Percentiles rank a stretch among this genome's conserved stretches.
phyloP scores from a whole-genome alignment of 1,284 basidiomycete genomes.

The Phlebopus sp. region DNA sequence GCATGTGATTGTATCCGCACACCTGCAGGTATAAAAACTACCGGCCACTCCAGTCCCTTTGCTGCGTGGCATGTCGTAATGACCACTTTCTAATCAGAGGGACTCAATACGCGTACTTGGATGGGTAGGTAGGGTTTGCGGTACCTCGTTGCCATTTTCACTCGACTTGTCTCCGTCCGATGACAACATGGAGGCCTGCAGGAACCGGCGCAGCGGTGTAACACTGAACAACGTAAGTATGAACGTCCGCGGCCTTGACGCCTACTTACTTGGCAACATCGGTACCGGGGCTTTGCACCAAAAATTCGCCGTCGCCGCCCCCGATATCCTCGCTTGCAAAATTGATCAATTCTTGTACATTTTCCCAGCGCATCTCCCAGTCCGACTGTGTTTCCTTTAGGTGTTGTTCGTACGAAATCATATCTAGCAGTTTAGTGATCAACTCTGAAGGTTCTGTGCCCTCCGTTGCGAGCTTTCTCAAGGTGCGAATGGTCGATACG shows the following conservation, averaged over 20 bases:
- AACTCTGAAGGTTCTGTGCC: conserved; percentile 64
- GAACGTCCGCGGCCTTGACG: no score
- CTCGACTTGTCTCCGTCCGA: conserved; percentile 72
- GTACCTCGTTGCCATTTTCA: conserved; percentile 54
- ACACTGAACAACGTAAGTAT: conserved; percentile 34
- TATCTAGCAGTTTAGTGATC: conserved; percentile 57
- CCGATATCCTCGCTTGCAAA: conserved; percentile 58
- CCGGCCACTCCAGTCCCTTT: conserved; percentile 92
- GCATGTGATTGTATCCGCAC: conserved; percentile 11
- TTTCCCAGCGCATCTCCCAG: conserved; percentile 79
- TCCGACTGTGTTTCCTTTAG: conserved; percentile 72
- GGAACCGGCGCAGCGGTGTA: conserved; percentile 74
- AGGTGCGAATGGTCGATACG: conserved; percentile 51
- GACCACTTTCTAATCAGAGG: conserved; percentile 68
- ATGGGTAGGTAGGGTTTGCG: conserved; percentile 34
- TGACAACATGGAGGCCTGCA: conserved; percentile 83
- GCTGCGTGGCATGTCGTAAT: conserved; percentile 88
- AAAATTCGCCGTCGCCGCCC: conserved; percentile 3
- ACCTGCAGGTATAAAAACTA: conserved; percentile 78
- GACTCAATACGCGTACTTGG: background rate
- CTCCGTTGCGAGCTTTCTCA: conserved; percentile 60
- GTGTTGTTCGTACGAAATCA: conserved; percentile 68
- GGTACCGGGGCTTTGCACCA: background rate
- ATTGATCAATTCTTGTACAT: conserved; percentile 80
- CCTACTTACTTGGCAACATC: background rate